Percentiles rank a stretch among this genome's conserved stretches.
These are phyloP conservation scores for Crithidia expoeki DNA, from an alignment of 208 protist genomes.

Conservation along the genomic window DNA sequence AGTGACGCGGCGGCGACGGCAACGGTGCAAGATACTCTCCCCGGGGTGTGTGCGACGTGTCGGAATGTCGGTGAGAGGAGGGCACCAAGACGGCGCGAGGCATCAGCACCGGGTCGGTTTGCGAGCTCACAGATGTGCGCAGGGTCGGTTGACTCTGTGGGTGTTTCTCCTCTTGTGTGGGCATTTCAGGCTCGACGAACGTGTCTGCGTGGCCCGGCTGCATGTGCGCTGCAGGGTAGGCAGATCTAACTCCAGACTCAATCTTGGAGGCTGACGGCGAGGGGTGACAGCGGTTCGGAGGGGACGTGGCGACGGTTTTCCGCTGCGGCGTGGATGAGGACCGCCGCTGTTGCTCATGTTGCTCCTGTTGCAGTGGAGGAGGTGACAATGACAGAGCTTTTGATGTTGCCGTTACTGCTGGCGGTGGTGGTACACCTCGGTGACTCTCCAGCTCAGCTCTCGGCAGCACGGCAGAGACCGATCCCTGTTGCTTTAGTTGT, in stretches of 20 bases:
- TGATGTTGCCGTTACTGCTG: background rate
- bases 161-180: background rate
- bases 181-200: background rate
- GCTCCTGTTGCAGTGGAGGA: background rate
- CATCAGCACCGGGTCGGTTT: background rate
- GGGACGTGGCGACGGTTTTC: background rate
- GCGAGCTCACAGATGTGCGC: background rate
- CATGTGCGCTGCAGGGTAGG: background rate
- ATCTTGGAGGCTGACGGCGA: background rate
- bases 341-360: background rate
- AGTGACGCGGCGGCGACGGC: too few species aligned
- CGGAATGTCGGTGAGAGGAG: background rate
- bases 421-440: too few species aligned
- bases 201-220: background rate
- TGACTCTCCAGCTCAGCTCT: background rate
- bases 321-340: background rate
- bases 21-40: too few species aligned
- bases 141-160: background rate
- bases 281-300: background rate
- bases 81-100: conserved; percentile 1
- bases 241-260: background rate
- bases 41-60: background rate
- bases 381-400: background rate
- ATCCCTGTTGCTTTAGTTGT: background rate
- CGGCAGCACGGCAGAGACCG: background rate